Evolutionary conservation across 805 yeast species (phyloP).

Genomic region (Brettanomyces nanus): DNA sequence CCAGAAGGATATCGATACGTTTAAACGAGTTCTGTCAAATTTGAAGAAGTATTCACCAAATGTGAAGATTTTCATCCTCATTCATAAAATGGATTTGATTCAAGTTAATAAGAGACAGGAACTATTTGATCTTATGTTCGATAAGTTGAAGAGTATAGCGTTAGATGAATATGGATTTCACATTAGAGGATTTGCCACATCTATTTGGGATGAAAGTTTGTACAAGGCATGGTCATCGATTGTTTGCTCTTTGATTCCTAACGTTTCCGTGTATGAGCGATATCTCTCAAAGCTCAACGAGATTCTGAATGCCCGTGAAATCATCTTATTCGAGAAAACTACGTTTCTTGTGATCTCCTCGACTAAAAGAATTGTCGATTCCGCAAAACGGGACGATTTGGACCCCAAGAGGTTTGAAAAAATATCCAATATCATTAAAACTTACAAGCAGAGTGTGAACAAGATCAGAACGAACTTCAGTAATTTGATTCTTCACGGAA

Average conservation of each 20-base stretch:
- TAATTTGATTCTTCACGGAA: conserved; percentile 60
- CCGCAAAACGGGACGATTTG: conserved; percentile 23
- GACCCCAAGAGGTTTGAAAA: conserved; percentile 94
- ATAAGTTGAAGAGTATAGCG: conserved; percentile 67
- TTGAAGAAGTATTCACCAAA: conserved; percentile 79
- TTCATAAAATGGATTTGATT: conserved; percentile 95
- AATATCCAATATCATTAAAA: conserved; percentile 86
- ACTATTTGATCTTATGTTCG: conserved; percentile 77
- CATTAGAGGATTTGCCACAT: conserved; percentile 83
- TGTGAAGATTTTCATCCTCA: conserved; percentile 82
- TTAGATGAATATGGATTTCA: conserved; percentile 50
- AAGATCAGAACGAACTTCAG: conserved; percentile 81
- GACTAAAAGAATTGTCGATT: conserved; percentile 28
- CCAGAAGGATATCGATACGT: conserved; percentile 87
- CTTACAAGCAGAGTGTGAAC: conserved; percentile 86
- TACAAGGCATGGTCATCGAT: conserved; percentile 97
- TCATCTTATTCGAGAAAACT: conserved; percentile 85
- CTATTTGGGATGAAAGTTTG: conserved; percentile 94
- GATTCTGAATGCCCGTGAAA: conserved; percentile 78
- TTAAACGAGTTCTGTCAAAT: conserved; percentile 73
- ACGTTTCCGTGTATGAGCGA: conserved; percentile 71
- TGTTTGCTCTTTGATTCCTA: conserved; percentile 91
- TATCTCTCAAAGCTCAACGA: conserved; percentile 66
- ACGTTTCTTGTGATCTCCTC: conserved; percentile 79
- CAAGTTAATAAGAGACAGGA: conserved; percentile 80